A percentile compares a stretch with the other conserved stretches of the same genome.
phyloP scores from a whole-genome alignment of 257 asterid genomes.

The Solanum virginianum region DNA sequence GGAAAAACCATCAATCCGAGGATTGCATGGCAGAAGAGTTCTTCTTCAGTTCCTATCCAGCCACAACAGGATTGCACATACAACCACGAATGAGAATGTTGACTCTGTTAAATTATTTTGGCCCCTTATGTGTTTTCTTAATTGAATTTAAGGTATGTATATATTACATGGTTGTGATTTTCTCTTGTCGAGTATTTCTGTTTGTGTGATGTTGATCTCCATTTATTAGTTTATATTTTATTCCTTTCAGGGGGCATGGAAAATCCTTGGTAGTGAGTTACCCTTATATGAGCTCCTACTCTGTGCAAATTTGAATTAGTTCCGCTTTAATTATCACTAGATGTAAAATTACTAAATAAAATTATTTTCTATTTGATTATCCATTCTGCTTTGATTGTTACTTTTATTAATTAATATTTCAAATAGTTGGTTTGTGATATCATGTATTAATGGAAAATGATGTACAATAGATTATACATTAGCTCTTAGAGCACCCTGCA shows the following conservation, averaged over 20 bases:
- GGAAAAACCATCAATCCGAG: slow-evolving; percentile 10
- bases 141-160: not conserved
- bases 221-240: not conserved
- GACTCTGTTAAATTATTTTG: not conserved
- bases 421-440: too few species aligned
- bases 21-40: slow-evolving; percentile 27
- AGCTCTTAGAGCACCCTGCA: not conserved
- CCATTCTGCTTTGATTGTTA: too few species aligned
- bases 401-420: too few species aligned
- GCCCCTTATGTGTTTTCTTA: not conserved
- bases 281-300: not conserved
- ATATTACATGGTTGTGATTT: not conserved
- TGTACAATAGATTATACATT: too few species aligned
- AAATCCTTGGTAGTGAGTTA: not conserved
- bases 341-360: too few species aligned
- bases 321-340: too few species aligned
- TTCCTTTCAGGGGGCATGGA: not conserved
- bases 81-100: not conserved
- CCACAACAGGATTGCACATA: slow-evolving; percentile 9
- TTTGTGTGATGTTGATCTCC: not conserved
- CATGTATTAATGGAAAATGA: too few species aligned
- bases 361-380: too few species aligned
- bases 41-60: slow-evolving; percentile 2
- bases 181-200: not conserved
- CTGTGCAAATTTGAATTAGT: too few species aligned